phyloP scores from a whole-genome alignment of 768 basidiomycete genomes.

The Rhodotorula taiwanensis region DNA sequence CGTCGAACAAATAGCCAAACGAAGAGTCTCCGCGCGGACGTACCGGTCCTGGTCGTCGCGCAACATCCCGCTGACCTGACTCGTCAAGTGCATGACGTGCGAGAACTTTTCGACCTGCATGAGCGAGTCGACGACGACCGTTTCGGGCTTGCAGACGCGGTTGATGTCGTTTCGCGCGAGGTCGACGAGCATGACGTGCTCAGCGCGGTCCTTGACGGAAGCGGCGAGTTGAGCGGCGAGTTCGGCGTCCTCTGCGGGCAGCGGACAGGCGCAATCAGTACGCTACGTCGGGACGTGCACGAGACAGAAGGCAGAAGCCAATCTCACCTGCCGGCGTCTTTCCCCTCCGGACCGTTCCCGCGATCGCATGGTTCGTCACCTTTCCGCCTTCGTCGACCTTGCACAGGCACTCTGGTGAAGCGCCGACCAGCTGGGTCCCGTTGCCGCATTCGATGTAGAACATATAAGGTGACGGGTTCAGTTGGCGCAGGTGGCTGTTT shows the following conservation, averaged over 20 bases:
- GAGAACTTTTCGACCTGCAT: conserved; percentile 93
- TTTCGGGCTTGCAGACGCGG: conserved; percentile 86
- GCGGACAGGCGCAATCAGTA: neutral
- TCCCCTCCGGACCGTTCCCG: conserved; percentile 85
- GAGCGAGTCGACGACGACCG: conserved; percentile 90
- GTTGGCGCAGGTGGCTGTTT: conserved; percentile 64
- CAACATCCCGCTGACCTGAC: conserved; percentile 80
- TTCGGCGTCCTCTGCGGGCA: conserved; percentile 85
- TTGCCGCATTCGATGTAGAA: conserved; percentile 86
- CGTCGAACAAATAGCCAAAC: neutral
- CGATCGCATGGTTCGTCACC: conserved; percentile 96
- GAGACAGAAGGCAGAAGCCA: neutral
- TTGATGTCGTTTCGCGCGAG: conserved; percentile 97
- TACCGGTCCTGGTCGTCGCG: conserved; percentile 78
- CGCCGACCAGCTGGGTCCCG: conserved; percentile 90
- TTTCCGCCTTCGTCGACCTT: conserved; percentile 75
- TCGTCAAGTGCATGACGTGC: conserved; percentile 95
- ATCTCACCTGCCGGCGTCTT: conserved; percentile 70
- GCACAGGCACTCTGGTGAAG: conserved; percentile 94
- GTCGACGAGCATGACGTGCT: conserved; percentile 99
- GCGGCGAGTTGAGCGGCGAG: conserved; percentile 66
- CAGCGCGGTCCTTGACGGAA: conserved; percentile 91
- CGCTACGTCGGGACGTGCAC: too few relatives aligned
- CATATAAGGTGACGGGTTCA: conserved; percentile 99
- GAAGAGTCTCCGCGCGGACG: conserved; percentile 15